Base-by-base conservation (phyloP, 2,329 filamentous ascomycete species). In the Neophaeococcomyces mojaviensis region DNA sequence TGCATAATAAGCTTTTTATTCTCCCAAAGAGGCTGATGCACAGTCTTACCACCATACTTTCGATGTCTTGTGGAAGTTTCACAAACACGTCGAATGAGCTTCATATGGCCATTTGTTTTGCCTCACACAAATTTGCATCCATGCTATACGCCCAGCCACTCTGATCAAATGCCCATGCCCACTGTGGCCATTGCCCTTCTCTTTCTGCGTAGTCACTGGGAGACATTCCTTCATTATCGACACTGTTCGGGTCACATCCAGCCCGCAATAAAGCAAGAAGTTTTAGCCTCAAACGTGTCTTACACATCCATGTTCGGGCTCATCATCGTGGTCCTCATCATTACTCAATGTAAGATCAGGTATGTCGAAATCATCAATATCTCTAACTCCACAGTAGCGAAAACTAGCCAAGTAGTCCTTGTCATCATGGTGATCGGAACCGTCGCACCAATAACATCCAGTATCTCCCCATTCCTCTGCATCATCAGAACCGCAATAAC, bases 101-200 rank as follows among this genome's bases (percentile, higher is more conserved):
- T n/a, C n/a, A n/a, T n/a, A n/a, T n/a, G n/a, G n/a, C n/a, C n/a
- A n/a, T n/a, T n/a, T n/a, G n/a, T n/a, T n/a, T n/a, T n/a, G n/a
- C n/a, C n/a, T n/a, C n/a, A n/a, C n/a, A n/a, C n/a, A n/a, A n/a
- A n/a, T n/a, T n/a, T n/a, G n/a, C n/a, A n/a, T n/a, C n/a, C n/a
- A n/a, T n/a, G n/a, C n/a, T n/a, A n/a, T n/a, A n/a, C n/a, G n/a
- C n/a, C 24, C 24, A 28, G 24, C 41, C 41, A 22, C 31, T 39
- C 5, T 39, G n/a, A 7, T 5, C 41, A 8, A 44, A 31, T 9
- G 41, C 41, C 41, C 33, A 44, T 18, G 40, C 32, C 41, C 41
- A 44, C 22, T 44, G 41, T 6, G 41, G 41, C 41, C 30, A 44
- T 13, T 41, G 41, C 13, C 41, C 19, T 28, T 44, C 41, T 22